These are phyloP conservation scores for Heliosperma pusillum DNA, from an alignment of 148 eudicot species.

Conservation along the genomic window DNA sequence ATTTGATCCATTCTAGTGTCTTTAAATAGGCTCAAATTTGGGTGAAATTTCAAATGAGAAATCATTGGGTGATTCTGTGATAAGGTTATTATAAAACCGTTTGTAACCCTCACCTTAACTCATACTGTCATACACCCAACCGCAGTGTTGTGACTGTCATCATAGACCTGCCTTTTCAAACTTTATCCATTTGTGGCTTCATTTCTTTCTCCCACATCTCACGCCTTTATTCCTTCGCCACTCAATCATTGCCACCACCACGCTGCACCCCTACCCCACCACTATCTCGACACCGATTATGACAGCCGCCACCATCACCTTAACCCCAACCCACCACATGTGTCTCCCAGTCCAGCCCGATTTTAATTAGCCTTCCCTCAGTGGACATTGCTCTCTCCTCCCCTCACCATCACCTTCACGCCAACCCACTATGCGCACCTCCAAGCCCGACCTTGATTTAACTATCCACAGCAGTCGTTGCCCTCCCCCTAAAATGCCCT, in stretches of 20 bases:
- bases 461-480: not conserved
- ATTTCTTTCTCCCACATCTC: not conserved
- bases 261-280: not conserved
- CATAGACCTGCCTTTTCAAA: not conserved
- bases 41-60: not conserved
- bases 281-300: not conserved
- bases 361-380: not conserved
- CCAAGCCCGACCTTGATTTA: not conserved
- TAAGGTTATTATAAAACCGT: not conserved
- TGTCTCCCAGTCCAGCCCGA: not conserved
- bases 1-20: too few species aligned
- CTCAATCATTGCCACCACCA: not conserved
- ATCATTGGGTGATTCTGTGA: not conserved
- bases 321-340: not conserved
- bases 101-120: too few species aligned
- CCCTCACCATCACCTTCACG: too few species aligned
- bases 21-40: too few species aligned
- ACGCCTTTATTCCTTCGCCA: not conserved
- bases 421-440: not conserved
- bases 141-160: too few species aligned
- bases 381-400: not conserved
- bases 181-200: not conserved
- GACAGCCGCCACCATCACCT: not conserved
- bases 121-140: too few species aligned
- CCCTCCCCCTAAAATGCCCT: not conserved